Base-by-base conservation (phyloP, 495 filamentous ascomycete genomes). In the Parachaetomium inaequale region DNA sequence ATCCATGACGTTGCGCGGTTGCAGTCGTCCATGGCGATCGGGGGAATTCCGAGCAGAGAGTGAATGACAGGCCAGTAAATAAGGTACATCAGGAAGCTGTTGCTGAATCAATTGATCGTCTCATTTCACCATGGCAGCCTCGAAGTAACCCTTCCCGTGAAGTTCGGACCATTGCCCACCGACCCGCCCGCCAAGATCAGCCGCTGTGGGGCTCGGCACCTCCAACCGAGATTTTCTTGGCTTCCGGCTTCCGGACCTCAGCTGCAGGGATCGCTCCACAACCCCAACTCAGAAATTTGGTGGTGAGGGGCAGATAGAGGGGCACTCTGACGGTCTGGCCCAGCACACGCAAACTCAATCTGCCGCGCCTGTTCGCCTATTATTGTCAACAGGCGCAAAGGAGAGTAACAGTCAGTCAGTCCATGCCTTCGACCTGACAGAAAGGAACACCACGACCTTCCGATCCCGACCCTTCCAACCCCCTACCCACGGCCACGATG, bases 271-370 rank as follows among this genome's bases (percentile, higher is more conserved):
- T 6, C 17, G 12, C 6, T 43, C 40, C 1, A 17, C 17, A 3
- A 34, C 29, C 29, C 7, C 28, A 52, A 32, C 49, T 15, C 49
- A 31, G 19, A 32, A 7, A 34, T 52, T 32, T 52, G 50, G 29
- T 34, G 51, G 28, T 32, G 51, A 54, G 51, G 51, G 51, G 51
- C 31, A 54, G 31, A 54, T 38, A 14, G 51, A 34, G 51, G 29
- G 51, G 51, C 49, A 54, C 26, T 7, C 26, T 19, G 15, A 17
- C 32, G 11, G 26, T 50, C 26, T 7, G 7, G 25, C 11, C 42
- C 42, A 45, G 42, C 47, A 29, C 47, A 51, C 15, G 26, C 47
- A 51, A 29, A 51, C 14, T 17, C 47, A 4, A 51, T 31, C 49
- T 52, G 49, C 26, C 49, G 15, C 25, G n/a, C 19, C n/a, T 34